Conservation (phyloP, 1,139 yeast species). For the Protomyces lactucae-debilis region DNA sequence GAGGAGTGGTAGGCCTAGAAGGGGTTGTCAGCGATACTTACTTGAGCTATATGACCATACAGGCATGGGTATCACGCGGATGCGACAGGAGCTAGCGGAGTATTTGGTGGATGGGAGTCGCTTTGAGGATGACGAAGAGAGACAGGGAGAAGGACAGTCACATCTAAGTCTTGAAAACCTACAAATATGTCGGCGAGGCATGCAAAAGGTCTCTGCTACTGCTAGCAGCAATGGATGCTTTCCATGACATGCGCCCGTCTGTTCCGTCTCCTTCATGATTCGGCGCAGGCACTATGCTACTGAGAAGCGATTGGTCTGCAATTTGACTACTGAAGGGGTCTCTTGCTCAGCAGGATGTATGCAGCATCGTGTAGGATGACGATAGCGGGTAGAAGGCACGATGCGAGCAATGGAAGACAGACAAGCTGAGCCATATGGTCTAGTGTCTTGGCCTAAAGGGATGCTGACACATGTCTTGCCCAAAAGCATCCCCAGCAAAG, state of each 20-base stretch:
- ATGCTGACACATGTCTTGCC: too few relatives aligned
- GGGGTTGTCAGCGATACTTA: not conserved
- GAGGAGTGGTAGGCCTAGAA: conserved; percentile 83
- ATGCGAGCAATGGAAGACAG: too few relatives aligned
- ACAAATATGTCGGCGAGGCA: not conserved
- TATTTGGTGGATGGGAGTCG: too few relatives aligned
- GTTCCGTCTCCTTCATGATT: not conserved
- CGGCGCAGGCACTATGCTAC: conserved; percentile 4
- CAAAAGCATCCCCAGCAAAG: too few relatives aligned
- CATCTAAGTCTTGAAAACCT: not conserved
- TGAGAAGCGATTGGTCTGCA: conserved; percentile 1
- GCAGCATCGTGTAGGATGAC: too few relatives aligned
- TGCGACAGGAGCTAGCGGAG: not conserved
- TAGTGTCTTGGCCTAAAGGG: too few relatives aligned
- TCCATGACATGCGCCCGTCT: not conserved
- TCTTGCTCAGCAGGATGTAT: too few relatives aligned
- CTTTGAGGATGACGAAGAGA: not conserved
- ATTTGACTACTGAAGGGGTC: not conserved
- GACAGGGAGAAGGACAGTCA: not conserved
- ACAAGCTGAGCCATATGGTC: too few relatives aligned
- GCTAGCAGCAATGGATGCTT: not conserved
- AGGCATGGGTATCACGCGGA: not conserved
- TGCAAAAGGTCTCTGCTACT: not conserved
- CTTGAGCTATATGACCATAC: not conserved
- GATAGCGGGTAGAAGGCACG: too few relatives aligned